Evolutionary conservation across 441 rosid species (phyloP).

Genomic region (Croton setiger): DNA sequence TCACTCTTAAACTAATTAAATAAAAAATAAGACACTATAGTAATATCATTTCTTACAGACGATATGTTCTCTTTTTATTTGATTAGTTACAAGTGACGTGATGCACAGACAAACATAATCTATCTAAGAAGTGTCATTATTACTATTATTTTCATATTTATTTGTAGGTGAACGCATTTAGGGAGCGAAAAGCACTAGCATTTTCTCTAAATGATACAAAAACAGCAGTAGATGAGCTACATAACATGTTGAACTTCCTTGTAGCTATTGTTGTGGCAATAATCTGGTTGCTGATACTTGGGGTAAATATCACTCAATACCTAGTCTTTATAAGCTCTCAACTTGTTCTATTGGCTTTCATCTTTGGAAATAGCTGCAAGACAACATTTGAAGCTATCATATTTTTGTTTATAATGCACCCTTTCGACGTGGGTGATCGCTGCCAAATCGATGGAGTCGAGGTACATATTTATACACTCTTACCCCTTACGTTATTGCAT

Average conservation of each 20-base stretch:
- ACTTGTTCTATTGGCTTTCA: constrained; percentile 50
- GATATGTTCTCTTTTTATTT: too few species aligned
- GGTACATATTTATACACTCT: constrained; percentile 29
- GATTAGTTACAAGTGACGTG: too few species aligned
- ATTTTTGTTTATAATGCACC: constrained; percentile 66
- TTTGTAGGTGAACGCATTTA: constrained; percentile 50
- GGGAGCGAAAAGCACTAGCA: constrained; percentile 54
- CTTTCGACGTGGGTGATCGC: constrained; percentile 68
- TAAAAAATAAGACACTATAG: too few species aligned
- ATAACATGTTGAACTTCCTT: constrained; percentile 42
- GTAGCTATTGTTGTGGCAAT: constrained; percentile 36
- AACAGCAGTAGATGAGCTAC: constrained; percentile 60
- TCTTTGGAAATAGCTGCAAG: constrained; percentile 68
- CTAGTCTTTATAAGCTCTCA: constrained; percentile 60
- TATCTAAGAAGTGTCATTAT: too few species aligned
- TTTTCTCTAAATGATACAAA: constrained; percentile 60
- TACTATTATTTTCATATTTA: too few species aligned
- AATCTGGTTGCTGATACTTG: constrained; percentile 58
- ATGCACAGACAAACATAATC: too few species aligned
- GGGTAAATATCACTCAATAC: constrained; percentile 49
- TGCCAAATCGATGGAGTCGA: constrained; percentile 66
- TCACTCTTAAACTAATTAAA: too few species aligned
- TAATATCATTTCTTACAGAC: too few species aligned
- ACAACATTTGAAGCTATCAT: constrained; percentile 64
- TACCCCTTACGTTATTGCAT: not conserved